Evolutionary conservation across 495 filamentous ascomycete genomes (phyloP).

Genomic region (Podospora tetraspora): DNA sequence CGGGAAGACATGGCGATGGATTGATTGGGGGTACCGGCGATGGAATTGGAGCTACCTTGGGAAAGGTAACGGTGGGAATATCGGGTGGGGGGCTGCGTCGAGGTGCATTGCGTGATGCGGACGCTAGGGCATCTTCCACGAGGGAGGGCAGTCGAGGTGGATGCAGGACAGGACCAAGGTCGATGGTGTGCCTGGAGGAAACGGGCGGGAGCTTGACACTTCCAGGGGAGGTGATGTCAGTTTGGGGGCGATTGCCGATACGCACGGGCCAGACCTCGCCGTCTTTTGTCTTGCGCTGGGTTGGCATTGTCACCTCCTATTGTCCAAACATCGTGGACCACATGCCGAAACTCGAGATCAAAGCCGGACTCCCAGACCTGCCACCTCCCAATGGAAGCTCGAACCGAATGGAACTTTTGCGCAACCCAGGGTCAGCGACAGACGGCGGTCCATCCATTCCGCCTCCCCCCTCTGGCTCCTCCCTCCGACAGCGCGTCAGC

Average conservation of each 20-base stretch:
- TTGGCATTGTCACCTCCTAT: not conserved
- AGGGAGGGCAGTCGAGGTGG: not conserved
- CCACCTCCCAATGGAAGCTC: not conserved
- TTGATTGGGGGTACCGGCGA: not conserved
- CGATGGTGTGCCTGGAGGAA: not conserved
- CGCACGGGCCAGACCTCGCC: not conserved
- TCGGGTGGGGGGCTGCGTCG: not conserved
- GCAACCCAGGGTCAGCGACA: not conserved
- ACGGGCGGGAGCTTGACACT: not conserved
- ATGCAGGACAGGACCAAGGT: not conserved
- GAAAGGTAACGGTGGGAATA: not conserved
- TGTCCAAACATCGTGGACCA: not conserved
- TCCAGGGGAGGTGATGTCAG: not conserved
- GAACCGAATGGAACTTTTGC: not conserved
- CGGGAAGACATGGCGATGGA: constrained; percentile 9
- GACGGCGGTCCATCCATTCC: not conserved
- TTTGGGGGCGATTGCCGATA: not conserved
- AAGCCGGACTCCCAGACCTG: not conserved
- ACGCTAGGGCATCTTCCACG: constrained; percentile 6
- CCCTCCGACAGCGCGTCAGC: not conserved
- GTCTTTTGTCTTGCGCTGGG: not conserved
- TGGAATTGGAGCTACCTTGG: not conserved
- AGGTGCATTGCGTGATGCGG: constrained; percentile 2
- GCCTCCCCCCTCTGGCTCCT: too few relatives aligned
- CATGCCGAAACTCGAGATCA: not conserved